Evolutionary conservation across 2,329 filamentous ascomycete genomes (phyloP).

Genomic region (Sordariomycetes sp.): DNA sequence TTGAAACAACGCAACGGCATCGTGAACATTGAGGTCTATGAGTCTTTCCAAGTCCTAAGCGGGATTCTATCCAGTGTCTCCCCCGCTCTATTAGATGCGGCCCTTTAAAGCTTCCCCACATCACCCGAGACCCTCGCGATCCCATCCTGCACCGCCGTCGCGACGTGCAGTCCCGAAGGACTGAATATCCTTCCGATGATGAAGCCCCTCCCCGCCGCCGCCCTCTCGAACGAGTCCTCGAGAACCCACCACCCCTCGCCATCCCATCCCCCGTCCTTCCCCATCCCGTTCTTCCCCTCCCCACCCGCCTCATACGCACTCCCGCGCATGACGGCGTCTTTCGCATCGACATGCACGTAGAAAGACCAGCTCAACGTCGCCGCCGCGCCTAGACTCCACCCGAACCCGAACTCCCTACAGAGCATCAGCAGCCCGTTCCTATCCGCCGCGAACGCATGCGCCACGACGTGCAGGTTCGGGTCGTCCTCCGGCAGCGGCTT

Average conservation of each 20-base stretch:
- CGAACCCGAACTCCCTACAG: slow-evolving; percentile 33
- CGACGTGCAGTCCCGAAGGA: slow-evolving; percentile 35
- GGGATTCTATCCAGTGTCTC: not conserved
- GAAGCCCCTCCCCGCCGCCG: slow-evolving; percentile 29
- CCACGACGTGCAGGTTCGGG: slow-evolving; percentile 29
- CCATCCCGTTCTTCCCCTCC: not conserved
- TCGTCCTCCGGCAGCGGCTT: slow-evolving; percentile 24
- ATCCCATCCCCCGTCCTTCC: slow-evolving; percentile 8
- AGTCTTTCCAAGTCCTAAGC: not conserved
- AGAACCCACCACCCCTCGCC: slow-evolving; percentile 38
- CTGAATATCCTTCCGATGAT: slow-evolving; percentile 40
- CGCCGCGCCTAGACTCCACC: slow-evolving; percentile 22
- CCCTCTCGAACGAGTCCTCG: slow-evolving; percentile 33
- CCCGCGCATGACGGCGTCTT: slow-evolving; percentile 36
- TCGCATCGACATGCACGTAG: slow-evolving; percentile 35
- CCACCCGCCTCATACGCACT: too few relatives aligned
- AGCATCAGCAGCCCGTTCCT: slow-evolving; percentile 40
- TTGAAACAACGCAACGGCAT: too few relatives aligned
- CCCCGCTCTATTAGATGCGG: not conserved
- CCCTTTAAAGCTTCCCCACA: not conserved
- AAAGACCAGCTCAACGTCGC: slow-evolving; percentile 37
- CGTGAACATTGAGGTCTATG: not conserved
- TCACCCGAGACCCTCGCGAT: slow-evolving; percentile 12
- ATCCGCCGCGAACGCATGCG: slow-evolving; percentile 37
- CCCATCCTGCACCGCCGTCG: slow-evolving; percentile 41